phyloP scores from a whole-genome alignment of 2,329 filamentous ascomycete genomes.

The Myotisia sp. region DNA sequence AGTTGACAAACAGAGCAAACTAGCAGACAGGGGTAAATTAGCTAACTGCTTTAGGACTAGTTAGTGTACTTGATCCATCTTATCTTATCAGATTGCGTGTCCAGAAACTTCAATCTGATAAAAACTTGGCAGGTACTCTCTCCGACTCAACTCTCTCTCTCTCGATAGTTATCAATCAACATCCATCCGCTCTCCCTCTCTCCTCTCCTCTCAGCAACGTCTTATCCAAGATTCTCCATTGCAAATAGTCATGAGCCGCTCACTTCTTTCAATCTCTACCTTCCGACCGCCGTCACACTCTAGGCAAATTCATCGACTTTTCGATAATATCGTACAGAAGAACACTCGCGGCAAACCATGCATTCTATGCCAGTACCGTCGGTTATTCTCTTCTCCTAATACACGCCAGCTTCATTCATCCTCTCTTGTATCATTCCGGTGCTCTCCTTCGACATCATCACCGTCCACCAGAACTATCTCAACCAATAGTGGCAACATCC shows the following conservation, averaged over 20 bases:
- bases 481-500: neutral
- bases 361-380: slow-evolving; percentile 1
- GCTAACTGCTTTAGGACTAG: no score
- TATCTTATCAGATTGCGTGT: slow-evolving; percentile 5
- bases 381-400: neutral
- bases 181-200: no score
- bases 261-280: no score
- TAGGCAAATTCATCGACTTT: neutral
- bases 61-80: neutral
- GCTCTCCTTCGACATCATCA: slow-evolving; percentile 1
- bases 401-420: neutral
- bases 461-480: neutral
- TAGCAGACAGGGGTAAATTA: no score
- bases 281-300: no score
- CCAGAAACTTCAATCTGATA: slow-evolving; percentile 1
- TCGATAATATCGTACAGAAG: neutral
- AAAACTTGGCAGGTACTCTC: neutral
- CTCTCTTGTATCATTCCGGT: neutral
- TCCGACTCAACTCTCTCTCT: no score
- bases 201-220: no score
- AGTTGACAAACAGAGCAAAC: no score
- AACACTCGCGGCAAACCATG: neutral
- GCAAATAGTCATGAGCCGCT: no score
- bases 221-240: no score
- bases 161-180: no score